These are phyloP conservation scores for Pythium myriotylum DNA, from an alignment of 352 stramenopile species.

Conservation along the genomic window DNA sequence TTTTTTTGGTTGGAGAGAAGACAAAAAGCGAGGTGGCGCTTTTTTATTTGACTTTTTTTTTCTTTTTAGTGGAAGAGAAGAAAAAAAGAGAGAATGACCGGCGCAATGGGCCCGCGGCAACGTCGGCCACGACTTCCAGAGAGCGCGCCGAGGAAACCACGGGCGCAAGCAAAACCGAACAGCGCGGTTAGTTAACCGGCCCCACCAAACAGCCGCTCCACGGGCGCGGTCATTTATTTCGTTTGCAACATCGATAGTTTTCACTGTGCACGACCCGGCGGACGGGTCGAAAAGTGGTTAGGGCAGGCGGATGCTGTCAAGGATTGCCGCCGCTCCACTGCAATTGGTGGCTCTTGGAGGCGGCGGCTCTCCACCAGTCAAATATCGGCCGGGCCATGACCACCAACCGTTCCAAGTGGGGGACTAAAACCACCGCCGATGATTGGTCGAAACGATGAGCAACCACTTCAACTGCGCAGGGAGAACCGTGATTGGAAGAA, in stretches of 20 bases:
- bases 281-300: constrained; percentile 16
- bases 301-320: constrained; percentile 23
- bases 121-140: constrained; percentile 16
- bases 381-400: constrained; percentile 19
- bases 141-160: constrained; percentile 8
- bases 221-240: constrained; percentile 19
- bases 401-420: constrained; percentile 27
- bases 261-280: constrained; percentile 12
- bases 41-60: constrained; percentile 81
- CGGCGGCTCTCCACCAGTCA: constrained; percentile 31
- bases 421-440: constrained; percentile 7
- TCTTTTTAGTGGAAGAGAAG: constrained; percentile 88
- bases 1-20: constrained; percentile 35
- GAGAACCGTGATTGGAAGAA: constrained; percentile 3
- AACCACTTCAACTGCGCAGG: background rate
- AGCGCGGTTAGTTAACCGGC: constrained; percentile 21
- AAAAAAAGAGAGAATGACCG: constrained; percentile 85
- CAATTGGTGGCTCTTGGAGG: constrained; percentile 16
- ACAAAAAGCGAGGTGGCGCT: constrained; percentile 45
- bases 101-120: constrained; percentile 20
- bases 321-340: constrained; percentile 15
- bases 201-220: background rate
- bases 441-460: constrained; percentile 7
- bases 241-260: constrained; percentile 25
- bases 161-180: constrained; percentile 14